These are phyloP conservation scores for Helianthus annuus DNA, from an alignment of 129 eudicot genomes.

Conservation along the genomic window HanXRQr2.0-SUNRISE NC_035433.2:139021877-139022376, in stretches of 20 bases:
- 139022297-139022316: conserved; percentile 94
- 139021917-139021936: conserved; percentile 96
- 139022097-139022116: conserved; percentile 98
- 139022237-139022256: conserved; percentile 97
- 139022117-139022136: conserved; percentile 99
- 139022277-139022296: conserved; percentile 96
- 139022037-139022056: conserved; percentile 97
- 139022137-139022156: conserved; percentile 99
- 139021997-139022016: conserved; percentile 94
- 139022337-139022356: conserved; percentile 47
- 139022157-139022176: conserved; percentile 98
- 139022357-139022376: conserved; percentile 17
- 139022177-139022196: conserved; percentile 90
- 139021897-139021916: conserved; percentile 99
- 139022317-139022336: conserved; percentile 83
- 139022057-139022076: conserved; percentile 99
- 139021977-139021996: conserved; percentile 97
- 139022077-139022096: conserved; percentile 98
- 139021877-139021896: conserved; percentile 89
- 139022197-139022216: conserved; percentile 92
- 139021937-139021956: conserved; percentile 87
- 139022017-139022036: conserved; percentile 85
- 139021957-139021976: conserved; percentile 98
- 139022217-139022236: conserved; percentile 94
- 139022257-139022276: conserved; percentile 94